A percentile compares a stretch with the other conserved stretches of the same genome.
Conservation (phyloP, 257 asterid species). For the Scutellaria baicalensis region DNA sequence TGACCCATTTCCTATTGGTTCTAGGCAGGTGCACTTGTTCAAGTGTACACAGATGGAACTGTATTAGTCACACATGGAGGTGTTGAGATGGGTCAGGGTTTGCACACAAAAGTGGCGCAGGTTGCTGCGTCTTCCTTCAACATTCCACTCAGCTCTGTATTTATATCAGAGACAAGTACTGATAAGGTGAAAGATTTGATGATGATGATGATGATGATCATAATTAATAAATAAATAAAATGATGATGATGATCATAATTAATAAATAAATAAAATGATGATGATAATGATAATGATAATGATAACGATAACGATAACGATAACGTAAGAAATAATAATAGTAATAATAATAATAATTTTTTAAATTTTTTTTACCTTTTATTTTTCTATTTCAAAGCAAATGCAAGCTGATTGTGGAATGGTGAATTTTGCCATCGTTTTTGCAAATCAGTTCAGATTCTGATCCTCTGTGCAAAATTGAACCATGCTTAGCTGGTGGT, state of each 20-base stretch:
- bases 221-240: too few species aligned
- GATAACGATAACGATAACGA: too few species aligned
- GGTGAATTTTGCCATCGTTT: not conserved
- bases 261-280: too few species aligned
- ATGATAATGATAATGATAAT: too few species aligned
- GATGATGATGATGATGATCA: too few species aligned
- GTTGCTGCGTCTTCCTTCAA: conserved; percentile 85
- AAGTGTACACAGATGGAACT: conserved; percentile 96
- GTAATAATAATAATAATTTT: too few species aligned
- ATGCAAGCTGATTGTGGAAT: not conserved
- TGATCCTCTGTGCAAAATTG: not conserved
- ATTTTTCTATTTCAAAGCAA: not conserved
- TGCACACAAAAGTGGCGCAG: conserved; percentile 97
- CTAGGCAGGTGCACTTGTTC: conserved; percentile 98
- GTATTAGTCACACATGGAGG: conserved; percentile 97
- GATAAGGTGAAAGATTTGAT: conserved; percentile 59
- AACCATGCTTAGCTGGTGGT: not conserved
- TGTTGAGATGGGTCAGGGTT: conserved; percentile 99
- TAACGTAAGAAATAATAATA: too few species aligned
- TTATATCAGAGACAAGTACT: conserved; percentile 94
- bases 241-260: too few species aligned
- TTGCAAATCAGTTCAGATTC: not conserved
- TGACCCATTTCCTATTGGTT: conserved; percentile 2
- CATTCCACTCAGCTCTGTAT: conserved; percentile 84
- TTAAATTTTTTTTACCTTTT: too few species aligned